Evolutionary conservation across 1,284 basidiomycete species (phyloP), one percentile per base, ranked within the genome.

Genomic region (Trichosporon inkin): DNA sequence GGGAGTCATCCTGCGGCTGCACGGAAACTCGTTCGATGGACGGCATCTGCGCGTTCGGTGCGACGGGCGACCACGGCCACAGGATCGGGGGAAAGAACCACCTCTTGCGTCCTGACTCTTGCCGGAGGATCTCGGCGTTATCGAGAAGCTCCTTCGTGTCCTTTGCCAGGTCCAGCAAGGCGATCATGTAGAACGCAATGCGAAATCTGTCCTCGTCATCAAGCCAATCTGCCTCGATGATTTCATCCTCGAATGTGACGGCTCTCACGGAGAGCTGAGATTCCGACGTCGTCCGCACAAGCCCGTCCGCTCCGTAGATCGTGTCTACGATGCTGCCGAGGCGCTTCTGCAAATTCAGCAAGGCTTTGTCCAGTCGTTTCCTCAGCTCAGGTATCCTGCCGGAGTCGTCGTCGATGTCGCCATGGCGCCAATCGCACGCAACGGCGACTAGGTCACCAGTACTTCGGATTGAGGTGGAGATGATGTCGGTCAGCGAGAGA

Each of bases 151-250:
- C 41, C 5, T 61, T 38, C 1, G 71, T 63, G 24, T 77, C 75
- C 53, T 68, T 67, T 2, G 70, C 70, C 2, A 76, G 62, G 49
- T 77, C 75, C 3, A 76, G 61, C 2, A 77, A 57, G 1, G 75
- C 67, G 6, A 71, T 72, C 74, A 76, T 72, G 62, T 74, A 73
- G 55, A 77, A 75, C 1, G 75, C 75, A 7, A 75, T 55, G 20
- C 74, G 65, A 58, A 74, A 77, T 11, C 71, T 63, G 36, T 75
- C 75, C 37, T 70, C 64, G 44, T 69, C 68, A 17, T 64, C 64
- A n/a, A 72, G 61, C 64, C 64, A 66, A 55, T 66, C 64, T n/a
- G 52, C 52, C 7, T 47, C 20, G 17, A 54, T 49, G 38, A 63
- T 44, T 22, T 66, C 55, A 40, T 66, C 64, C 41, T 58, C 62